Conservation (phyloP, 306 rosid species). For the Hippophae gyantsensis region DNA sequence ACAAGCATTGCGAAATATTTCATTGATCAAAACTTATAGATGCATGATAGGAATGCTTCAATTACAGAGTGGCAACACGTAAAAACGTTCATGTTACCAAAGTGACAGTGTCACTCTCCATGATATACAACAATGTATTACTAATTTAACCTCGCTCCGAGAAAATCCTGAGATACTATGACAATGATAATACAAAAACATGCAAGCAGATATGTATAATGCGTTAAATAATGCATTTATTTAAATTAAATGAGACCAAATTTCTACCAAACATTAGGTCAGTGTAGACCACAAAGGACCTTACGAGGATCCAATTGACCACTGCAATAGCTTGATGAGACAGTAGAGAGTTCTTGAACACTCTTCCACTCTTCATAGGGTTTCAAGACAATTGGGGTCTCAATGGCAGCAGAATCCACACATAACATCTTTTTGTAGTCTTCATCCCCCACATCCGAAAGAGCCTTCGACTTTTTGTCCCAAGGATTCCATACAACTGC, state of each 20-base stretch:
- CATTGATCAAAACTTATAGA: constrained; percentile 1
- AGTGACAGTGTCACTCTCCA: not conserved
- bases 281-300: constrained; percentile 52
- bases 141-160: constrained; percentile 4
- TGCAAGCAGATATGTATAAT: constrained; percentile 9
- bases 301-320: constrained; percentile 69
- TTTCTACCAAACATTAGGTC: constrained; percentile 15
- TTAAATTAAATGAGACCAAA: constrained; percentile 9
- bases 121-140: not conserved
- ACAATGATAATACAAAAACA: constrained; percentile 9
- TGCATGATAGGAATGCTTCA: not conserved
- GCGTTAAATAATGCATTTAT: constrained; percentile 6
- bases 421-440: constrained; percentile 67
- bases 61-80: constrained; percentile 17
- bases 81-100: constrained; percentile 14
- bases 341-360: constrained; percentile 55
- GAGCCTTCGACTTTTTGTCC: constrained; percentile 53
- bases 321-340: constrained; percentile 77
- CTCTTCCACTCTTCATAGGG: constrained; percentile 75
- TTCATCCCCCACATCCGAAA: constrained; percentile 54
- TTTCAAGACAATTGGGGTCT: constrained; percentile 44
- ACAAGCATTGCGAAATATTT: constrained; percentile 1
- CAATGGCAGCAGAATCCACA: constrained; percentile 58
- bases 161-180: constrained; percentile 2
- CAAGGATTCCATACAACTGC: constrained; percentile 83